These are phyloP conservation scores for Yarrowia hollandica DNA, from an alignment of 805 yeast genomes.

Conservation along the genomic window DNA sequence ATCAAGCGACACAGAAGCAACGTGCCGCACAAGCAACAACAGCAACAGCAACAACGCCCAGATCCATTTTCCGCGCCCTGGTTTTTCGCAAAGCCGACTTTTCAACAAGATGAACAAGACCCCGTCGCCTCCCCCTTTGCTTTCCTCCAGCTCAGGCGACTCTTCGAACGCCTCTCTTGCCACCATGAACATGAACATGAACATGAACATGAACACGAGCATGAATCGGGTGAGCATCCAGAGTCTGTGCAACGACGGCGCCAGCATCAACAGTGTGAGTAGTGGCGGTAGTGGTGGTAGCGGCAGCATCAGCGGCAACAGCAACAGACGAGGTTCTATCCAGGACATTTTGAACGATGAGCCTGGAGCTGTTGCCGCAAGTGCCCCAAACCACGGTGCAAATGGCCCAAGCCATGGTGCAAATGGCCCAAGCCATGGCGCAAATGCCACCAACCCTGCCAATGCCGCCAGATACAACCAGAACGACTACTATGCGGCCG, in stretches of 20 bases:
- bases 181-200: background rate
- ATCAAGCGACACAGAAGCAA: too few species aligned
- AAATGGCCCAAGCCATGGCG: too few species aligned
- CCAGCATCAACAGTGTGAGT: conserved; percentile 9
- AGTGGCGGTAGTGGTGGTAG: too few species aligned
- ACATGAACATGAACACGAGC: background rate
- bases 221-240: conserved; percentile 2
- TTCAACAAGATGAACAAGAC: conserved; percentile 4
- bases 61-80: too few species aligned
- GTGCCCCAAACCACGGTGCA: too few species aligned
- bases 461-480: background rate
- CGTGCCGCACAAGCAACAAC: too few species aligned
- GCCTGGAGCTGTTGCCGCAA: too few species aligned
- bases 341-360: conserved; percentile 12
- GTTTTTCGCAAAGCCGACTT: too few species aligned
- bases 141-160: conserved; percentile 26
- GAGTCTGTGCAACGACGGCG: conserved; percentile 10
- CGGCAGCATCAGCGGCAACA: conserved; percentile 4
- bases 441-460: background rate
- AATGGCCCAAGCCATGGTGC: too few species aligned
- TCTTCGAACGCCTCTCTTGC: conserved; percentile 20
- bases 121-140: conserved; percentile 18
- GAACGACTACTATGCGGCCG: conserved; percentile 13
- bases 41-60: too few species aligned
- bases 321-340: conserved; percentile 8